Base-by-base conservation (phyloP, 768 basidiomycete genomes). In the Hydnum rufescens region DNA sequence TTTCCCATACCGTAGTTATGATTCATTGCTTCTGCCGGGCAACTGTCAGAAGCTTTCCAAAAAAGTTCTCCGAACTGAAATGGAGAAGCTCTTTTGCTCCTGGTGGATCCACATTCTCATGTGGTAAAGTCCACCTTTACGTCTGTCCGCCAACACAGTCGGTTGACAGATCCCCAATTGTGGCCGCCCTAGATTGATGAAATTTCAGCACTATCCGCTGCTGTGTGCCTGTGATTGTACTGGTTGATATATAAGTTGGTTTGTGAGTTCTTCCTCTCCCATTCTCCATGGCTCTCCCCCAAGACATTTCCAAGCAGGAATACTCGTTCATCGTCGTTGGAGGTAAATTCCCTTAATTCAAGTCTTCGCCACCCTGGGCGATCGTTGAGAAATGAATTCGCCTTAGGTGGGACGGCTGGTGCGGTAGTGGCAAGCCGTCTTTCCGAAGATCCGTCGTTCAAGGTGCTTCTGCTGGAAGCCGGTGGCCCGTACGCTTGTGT, bases 381-480 rank as follows among this genome's bases (percentile, higher is more conserved):
- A 47, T 13, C 16, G 26, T 47, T 16, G 8, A 8, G n/a, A 8
- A 8, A 19, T 8, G 19, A 8, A 8, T n/a, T n/a, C 8, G 13
- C 1, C 13, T 25, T n/a, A 19, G 66, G 65, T 51, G 68, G 68
- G 22, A 57, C 66, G 16, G 64, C 62, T 13, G 67, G 66, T 16
- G 44, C 64, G 29, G 65, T 67, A 3, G 51, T 68, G 4, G 68
- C 66, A 22, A 61, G 56, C 28, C 59, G 68, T 25, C 55, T 69
- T 32, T 58, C 62, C 0, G 66, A 68, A 53, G 62, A 65, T 55
- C 32, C 58, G 1, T 56, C 61, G 51, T 59, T 58, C 55, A 61
- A 60, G 13, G 66, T 69, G 3, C 57, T 67, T 32, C 59, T 66
- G 32, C 34, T 60, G n/a, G 59, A 60, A 50, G 59, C 59, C 19